Conservation (phyloP, 257 asterid genomes). For the Solanum gandarillasii region DNA sequence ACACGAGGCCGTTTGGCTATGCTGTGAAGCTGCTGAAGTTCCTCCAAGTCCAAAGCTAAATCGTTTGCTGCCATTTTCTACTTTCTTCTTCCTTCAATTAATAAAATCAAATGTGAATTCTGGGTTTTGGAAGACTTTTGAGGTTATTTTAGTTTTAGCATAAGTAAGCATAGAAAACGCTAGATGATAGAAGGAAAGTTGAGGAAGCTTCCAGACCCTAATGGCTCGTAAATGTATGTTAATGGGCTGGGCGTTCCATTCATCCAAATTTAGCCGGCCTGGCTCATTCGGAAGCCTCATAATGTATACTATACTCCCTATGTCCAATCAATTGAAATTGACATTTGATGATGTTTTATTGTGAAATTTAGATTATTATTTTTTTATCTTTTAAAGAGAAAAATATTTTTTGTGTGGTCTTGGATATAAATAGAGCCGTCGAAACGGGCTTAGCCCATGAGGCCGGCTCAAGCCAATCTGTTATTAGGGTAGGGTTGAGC, state of each 20-base stretch:
- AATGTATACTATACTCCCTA: not conserved
- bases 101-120: not conserved
- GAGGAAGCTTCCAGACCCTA: conserved; percentile 8
- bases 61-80: conserved; percentile 41
- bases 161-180: not conserved
- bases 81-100: not conserved
- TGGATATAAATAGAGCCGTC: no score
- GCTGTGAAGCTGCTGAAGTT: conserved; percentile 62
- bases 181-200: not conserved
- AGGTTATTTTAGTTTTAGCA: not conserved
- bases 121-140: not conserved
- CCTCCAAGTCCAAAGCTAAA: conserved; percentile 62
- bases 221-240: not conserved
- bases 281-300: not conserved
- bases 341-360: no score
- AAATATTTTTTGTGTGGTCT: no score
- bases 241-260: not conserved
- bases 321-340: no score
- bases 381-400: no score
- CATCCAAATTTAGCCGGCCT: not conserved
- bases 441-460: no score
- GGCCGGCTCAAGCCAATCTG: no score
- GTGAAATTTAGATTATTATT: no score
- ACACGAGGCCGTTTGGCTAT: conserved; percentile 78
- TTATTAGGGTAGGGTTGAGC: no score